A percentile compares a stretch with the other conserved stretches of the same genome.
Conservation (phyloP, 108 stramenopile genomes). For the Bacterosira constricta region DNA sequence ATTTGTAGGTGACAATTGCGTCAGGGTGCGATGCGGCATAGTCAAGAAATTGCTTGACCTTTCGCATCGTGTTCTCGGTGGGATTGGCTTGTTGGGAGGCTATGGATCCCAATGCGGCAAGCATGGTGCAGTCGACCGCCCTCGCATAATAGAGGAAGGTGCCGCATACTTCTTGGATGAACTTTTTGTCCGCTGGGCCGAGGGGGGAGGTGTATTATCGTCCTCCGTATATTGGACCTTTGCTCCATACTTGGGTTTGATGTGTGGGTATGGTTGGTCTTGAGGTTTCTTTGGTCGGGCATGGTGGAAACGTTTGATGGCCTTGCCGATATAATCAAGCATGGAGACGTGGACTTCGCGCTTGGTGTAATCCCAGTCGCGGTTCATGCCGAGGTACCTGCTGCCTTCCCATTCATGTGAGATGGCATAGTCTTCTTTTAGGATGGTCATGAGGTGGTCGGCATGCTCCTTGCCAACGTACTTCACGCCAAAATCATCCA, state of each 20-base stretch:
- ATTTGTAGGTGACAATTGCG: too few species aligned
- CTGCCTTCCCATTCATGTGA: too few species aligned
- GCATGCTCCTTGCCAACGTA: slow-evolving; percentile 27
- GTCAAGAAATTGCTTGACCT: too few species aligned
- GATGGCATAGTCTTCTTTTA: too few species aligned
- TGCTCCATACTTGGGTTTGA: slow-evolving; percentile 34
- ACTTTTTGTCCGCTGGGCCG: slow-evolving; percentile 13
- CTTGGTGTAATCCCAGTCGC: slow-evolving; percentile 46
- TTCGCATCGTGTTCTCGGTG: too few species aligned
- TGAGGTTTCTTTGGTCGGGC: too few species aligned
- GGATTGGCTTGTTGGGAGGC: too few species aligned
- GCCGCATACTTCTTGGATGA: slow-evolving; percentile 41
- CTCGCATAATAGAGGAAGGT: slow-evolving; percentile 50
- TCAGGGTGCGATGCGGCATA: too few species aligned
- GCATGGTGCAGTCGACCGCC: slow-evolving; percentile 40
- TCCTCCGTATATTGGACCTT: slow-evolving; percentile 23
- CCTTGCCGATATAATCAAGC: slow-evolving; percentile 52
- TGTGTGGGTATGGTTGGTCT: slow-evolving; percentile 29
- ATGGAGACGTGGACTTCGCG: slow-evolving; percentile 40
- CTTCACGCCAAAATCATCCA: too few species aligned
- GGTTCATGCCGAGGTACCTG: too few species aligned
- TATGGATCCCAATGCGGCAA: too few species aligned
- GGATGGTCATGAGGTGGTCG: slow-evolving; percentile 36
- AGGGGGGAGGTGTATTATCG: slow-evolving; percentile 23
- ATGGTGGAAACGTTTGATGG: slow-evolving; percentile 29